Evolutionary conservation across 1,139 yeast species (phyloP).

Genomic region (Protomyces inouyei): DNA sequence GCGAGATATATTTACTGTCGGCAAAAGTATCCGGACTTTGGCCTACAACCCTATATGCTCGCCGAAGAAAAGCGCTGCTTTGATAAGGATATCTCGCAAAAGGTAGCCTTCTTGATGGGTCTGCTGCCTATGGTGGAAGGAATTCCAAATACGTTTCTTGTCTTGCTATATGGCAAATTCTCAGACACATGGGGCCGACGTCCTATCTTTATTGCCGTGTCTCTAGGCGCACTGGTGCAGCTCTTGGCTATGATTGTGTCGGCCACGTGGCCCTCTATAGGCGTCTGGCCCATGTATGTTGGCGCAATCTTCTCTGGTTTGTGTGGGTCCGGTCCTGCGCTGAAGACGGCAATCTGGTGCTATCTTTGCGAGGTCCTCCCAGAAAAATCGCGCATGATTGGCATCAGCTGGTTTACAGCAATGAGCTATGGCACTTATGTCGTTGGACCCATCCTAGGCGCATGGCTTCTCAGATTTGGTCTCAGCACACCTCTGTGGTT

Average conservation of each 20-base stretch:
- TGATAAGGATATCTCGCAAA: neutral
- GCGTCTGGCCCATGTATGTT: neutral
- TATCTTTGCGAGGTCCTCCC: neutral
- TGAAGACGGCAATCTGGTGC: neutral
- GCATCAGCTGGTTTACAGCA: neutral
- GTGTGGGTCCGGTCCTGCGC: neutral
- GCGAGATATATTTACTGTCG: neutral
- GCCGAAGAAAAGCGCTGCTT: neutral
- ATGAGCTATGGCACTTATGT: neutral
- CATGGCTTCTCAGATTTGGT: neutral
- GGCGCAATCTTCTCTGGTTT: neutral
- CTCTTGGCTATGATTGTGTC: neutral
- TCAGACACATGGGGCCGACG: neutral
- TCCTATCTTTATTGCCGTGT: neutral
- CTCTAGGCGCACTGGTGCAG: neutral
- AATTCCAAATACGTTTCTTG: neutral
- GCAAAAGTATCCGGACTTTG: neutral
- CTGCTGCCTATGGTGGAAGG: neutral
- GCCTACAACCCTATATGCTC: neutral
- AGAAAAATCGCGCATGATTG: neutral
- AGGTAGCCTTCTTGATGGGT: neutral
- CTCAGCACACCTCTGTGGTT: neutral
- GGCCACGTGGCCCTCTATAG: neutral
- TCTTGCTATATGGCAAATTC: neutral
- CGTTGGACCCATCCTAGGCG: neutral